A percentile compares a stretch with the other conserved stretches of the same genome.
phyloP scores from a whole-genome alignment of 345 rosid species.

The Tarenaya hassleriana region DNA sequence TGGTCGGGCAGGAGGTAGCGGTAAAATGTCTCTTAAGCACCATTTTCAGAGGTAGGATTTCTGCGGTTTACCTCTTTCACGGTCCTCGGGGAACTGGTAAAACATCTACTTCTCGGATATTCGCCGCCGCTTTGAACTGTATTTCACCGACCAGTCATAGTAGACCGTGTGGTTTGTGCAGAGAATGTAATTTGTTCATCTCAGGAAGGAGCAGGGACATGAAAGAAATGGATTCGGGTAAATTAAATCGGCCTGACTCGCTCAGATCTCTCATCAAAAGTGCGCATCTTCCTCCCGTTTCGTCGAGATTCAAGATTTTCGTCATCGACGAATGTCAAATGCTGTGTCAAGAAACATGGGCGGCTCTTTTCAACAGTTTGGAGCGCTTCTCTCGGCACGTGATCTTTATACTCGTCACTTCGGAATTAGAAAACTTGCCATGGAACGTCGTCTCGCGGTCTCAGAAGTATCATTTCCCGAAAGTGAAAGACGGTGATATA shows the following conservation, averaged over 20 bases:
- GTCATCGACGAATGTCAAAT: constrained; percentile 87
- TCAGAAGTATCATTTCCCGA: constrained; percentile 77
- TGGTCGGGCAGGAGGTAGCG: constrained; percentile 82
- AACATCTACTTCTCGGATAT: constrained; percentile 80
- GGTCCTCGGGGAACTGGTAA: constrained; percentile 97
- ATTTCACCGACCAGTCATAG: constrained; percentile 53
- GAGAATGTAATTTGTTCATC: constrained; percentile 61
- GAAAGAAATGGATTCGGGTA: constrained; percentile 67
- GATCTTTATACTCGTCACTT: constrained; percentile 71
- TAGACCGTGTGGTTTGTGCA: constrained; percentile 84
- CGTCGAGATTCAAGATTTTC: constrained; percentile 73
- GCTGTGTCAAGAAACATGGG: constrained; percentile 71
- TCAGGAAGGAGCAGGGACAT: constrained; percentile 66
- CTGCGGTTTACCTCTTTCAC: constrained; percentile 74
- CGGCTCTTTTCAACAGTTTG: constrained; percentile 51
- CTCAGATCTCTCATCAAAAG: constrained; percentile 58
- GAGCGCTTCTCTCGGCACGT: constrained; percentile 60
- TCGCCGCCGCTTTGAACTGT: constrained; percentile 91
- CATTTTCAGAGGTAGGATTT: constrained; percentile 59
- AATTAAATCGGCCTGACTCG: constrained; percentile 50
- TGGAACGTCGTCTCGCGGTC: constrained; percentile 64
- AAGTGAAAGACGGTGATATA: constrained; percentile 58
- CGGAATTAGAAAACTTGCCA: constrained; percentile 79
- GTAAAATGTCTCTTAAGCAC: constrained; percentile 73
- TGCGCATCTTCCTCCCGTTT: constrained; percentile 57